These are phyloP conservation scores for Termitomyces sp. DNA, from an alignment of 768 basidiomycete species.

Conservation along the genomic window DNA sequence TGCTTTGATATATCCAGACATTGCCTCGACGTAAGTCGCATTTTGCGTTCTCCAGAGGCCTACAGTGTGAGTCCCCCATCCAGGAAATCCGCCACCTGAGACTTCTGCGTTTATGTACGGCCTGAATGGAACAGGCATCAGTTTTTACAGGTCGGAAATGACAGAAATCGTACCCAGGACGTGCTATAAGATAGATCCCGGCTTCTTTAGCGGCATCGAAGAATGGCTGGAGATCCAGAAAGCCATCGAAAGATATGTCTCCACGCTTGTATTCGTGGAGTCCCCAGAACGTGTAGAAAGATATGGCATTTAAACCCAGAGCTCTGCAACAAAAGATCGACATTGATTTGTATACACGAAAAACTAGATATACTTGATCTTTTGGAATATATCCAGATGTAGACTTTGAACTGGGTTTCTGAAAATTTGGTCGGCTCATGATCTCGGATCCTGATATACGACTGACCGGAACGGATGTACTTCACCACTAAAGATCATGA, in stretches of 20 bases:
- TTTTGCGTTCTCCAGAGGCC: conserved; percentile 41
- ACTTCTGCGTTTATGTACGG: conserved; percentile 45
- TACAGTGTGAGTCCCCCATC: conserved; percentile 47
- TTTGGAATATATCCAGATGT: conserved; percentile 38
- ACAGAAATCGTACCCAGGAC: conserved; percentile 32
- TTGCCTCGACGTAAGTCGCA: conserved; percentile 38
- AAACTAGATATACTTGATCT: conserved; percentile 30
- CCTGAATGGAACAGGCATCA: conserved; percentile 13
- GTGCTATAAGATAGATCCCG: conserved; percentile 50
- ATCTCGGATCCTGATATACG: not conserved
- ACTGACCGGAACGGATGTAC: conserved; percentile 36
- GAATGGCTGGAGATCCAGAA: conserved; percentile 48
- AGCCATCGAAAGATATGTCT: conserved; percentile 47
- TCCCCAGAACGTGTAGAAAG: conserved; percentile 40
- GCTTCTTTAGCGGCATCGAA: conserved; percentile 48
- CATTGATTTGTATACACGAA: not conserved
- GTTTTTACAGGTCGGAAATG: not conserved
- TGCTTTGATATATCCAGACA: conserved; percentile 42
- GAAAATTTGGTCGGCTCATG: not conserved
- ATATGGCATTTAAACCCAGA: conserved; percentile 37
- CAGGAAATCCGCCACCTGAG: conserved; percentile 50
- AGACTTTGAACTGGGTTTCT: conserved; percentile 37
- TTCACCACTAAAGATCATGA: conserved; percentile 37
- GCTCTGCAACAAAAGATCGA: conserved; percentile 19
- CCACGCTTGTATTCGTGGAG: conserved; percentile 40